Conservation (phyloP, 2,329 filamentous ascomycete genomes). For the Fonsecaea pedrosoi region DNA sequence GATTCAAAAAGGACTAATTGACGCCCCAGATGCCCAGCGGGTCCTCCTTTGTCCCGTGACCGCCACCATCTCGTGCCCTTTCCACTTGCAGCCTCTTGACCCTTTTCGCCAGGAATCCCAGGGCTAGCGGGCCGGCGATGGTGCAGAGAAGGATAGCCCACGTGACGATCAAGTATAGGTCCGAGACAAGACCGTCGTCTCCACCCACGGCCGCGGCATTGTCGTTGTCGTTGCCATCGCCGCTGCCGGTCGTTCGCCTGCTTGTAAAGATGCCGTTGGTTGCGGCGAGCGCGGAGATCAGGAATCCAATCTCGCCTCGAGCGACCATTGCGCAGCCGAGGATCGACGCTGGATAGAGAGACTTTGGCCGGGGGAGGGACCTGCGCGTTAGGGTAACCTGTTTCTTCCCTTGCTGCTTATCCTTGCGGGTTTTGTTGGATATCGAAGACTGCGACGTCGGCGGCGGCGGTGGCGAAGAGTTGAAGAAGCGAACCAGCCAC, state of each 20-base stretch:
- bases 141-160: conserved; percentile 66
- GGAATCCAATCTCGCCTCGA: conserved; percentile 79
- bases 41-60: conserved; percentile 21
- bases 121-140: conserved; percentile 60
- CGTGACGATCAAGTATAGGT: conserved; percentile 61
- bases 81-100: conserved; percentile 45
- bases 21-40: conserved; percentile 33
- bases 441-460: conserved; percentile 18
- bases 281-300: conserved; percentile 74
- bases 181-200: conserved; percentile 43
- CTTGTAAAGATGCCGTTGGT: conserved; percentile 55
- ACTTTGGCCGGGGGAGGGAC: conserved; percentile 54
- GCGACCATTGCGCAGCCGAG: conserved; percentile 75
- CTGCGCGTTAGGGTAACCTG: background rate
- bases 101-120: conserved; percentile 58
- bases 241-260: background rate
- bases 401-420: background rate
- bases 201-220: background rate
- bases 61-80: conserved; percentile 4
- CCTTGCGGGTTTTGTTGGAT: background rate
- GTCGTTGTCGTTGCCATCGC: background rate
- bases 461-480: conserved; percentile 9
- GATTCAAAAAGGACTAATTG: background rate
- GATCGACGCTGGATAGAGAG: conserved; percentile 71
- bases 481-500: conserved; percentile 59